Evolutionary conservation across 2,329 filamentous ascomycete genomes (phyloP).

Genomic region (Helotiales sp.): DNA sequence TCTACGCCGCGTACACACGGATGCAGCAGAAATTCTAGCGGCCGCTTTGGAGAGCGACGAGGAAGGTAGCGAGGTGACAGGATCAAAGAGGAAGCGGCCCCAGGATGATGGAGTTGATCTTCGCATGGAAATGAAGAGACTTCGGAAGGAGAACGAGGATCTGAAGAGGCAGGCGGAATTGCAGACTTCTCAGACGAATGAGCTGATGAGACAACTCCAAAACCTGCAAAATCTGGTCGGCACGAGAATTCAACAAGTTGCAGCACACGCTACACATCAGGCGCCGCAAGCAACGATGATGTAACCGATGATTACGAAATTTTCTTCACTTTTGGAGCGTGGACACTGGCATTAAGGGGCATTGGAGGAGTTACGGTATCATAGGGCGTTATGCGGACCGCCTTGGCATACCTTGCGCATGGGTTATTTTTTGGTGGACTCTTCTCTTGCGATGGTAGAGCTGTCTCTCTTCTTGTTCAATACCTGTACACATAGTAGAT

Average conservation of each 20-base stretch:
- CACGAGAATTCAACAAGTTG: constrained; percentile 18
- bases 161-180: constrained; percentile 56
- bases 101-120: constrained; percentile 51
- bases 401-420: background rate
- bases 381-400: constrained; percentile 5
- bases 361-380: constrained; percentile 15
- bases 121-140: constrained; percentile 68
- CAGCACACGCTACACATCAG: constrained; percentile 6
- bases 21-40: constrained; percentile 34
- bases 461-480: background rate
- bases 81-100: constrained; percentile 51
- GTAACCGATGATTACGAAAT: constrained; percentile 1
- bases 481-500: constrained; percentile 9
- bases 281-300: constrained; percentile 18
- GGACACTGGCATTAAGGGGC: background rate
- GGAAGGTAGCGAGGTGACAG: constrained; percentile 52
- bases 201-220: constrained; percentile 31
- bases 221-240: constrained; percentile 34
- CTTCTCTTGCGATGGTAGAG: constrained; percentile 8
- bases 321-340: background rate
- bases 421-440: background rate
- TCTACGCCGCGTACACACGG: constrained; percentile 82
- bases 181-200: constrained; percentile 45
- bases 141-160: constrained; percentile 68
- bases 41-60: constrained; percentile 48